Evolutionary conservation across 129 eudicot species (phyloP).

Genomic region (Solidago caesia): DNA sequence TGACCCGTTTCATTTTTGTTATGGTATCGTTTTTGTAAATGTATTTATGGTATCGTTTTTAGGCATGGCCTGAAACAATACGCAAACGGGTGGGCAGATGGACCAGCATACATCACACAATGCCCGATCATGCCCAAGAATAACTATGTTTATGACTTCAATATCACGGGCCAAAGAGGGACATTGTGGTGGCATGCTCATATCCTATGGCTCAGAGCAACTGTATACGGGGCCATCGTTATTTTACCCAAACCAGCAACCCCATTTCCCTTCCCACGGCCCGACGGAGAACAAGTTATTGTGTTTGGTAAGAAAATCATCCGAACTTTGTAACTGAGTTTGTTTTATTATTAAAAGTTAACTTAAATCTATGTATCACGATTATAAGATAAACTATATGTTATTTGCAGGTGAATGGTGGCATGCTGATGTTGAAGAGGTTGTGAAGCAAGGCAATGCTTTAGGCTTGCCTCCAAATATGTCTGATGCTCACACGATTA

Average conservation of each 20-base stretch:
- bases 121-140: not conserved
- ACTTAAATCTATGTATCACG: too few species aligned
- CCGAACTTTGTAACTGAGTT: too few species aligned
- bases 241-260: not conserved
- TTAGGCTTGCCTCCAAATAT: not conserved
- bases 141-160: not conserved
- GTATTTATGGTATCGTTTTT: not conserved
- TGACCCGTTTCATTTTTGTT: not conserved
- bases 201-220: not conserved
- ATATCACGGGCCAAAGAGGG: not conserved
- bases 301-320: not conserved
- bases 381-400: not conserved
- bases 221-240: not conserved
- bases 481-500: not conserved
- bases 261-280: not conserved
- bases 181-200: not conserved
- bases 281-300: not conserved
- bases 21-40: not conserved
- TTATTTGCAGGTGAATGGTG: constrained; percentile 1
- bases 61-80: not conserved
- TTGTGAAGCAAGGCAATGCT: not conserved
- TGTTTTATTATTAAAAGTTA: not conserved
- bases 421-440: not conserved
- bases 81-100: not conserved
- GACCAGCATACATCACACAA: not conserved